Base-by-base conservation (phyloP, 2,329 filamentous ascomycete species). In the Emergomyces pasteurianus region DNA sequence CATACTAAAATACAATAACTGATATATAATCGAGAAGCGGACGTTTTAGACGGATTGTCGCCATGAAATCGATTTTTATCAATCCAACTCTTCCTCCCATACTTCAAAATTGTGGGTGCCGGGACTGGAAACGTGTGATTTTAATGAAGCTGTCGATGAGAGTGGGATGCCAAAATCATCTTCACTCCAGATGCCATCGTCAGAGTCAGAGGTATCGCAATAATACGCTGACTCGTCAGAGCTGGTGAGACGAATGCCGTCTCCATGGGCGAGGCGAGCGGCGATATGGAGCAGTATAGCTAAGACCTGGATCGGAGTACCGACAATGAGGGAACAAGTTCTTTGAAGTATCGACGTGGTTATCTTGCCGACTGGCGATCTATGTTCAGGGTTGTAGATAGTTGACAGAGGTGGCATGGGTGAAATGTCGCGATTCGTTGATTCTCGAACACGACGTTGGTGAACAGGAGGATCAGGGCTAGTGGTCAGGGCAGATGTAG, bases 241-340 rank as follows among this genome's bases (percentile, higher is more conserved):
- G 12, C 40, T 38, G 36, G 28, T 12, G 16, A 21, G 14, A 21
- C 23, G 54, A 40, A 40, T 66, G 26, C 66, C 50, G 18, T 64
- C 64, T 38, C 63, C 64, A 57, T 67, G 65, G 1, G 86, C 82
- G 63, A 96, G 90, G 63, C 83, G 85, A 0, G 88, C 86, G 0
- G 91, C 89, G 61, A 96, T 89, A 60, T 85, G 85, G 4, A 96
- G 81, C 80, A 96, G 91, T 47, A 95, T 78, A 31, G 84, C 80
- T 42, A 95, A 82, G 1, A 95, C 81, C 67, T 92, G 85, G 40
- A 86, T 83, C 0, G 92, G 90, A n/a, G 90, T 90, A 0, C 88
- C 85, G 16, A 96, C 77, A 3, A 95, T 80, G 36, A 94, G 81
- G 58, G 89, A 85, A 64, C 83, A 86, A 0, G 90, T 91, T 74